Conservation (phyloP, 805 yeast species). For the Saturnispora zaruensis region DNA sequence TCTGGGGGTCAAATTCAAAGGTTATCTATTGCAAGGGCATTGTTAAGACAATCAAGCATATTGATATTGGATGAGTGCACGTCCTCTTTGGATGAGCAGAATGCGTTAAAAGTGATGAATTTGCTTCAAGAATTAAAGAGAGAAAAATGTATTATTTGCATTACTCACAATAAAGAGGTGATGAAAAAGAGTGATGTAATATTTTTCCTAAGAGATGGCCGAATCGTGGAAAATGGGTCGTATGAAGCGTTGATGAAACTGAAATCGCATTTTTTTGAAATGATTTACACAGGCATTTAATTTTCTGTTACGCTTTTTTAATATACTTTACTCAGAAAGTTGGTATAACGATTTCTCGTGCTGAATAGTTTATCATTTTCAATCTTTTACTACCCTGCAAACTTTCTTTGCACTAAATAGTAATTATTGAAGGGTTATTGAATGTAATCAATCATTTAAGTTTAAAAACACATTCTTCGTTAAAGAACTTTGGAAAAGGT, state of each 20-base stretch:
- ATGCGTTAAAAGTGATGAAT: slow-evolving; percentile 40
- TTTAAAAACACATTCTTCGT: background rate
- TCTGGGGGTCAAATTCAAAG: slow-evolving; percentile 94
- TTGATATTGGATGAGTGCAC: slow-evolving; percentile 87
- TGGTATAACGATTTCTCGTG: too few species aligned
- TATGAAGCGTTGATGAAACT: slow-evolving; percentile 12
- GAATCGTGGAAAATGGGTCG: slow-evolving; percentile 37
- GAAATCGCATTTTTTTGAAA: slow-evolving; percentile 11
- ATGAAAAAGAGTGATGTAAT: slow-evolving; percentile 49
- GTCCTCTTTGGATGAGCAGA: slow-evolving; percentile 70
- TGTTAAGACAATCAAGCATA: slow-evolving; percentile 55
- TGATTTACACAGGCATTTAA: slow-evolving; percentile 6
- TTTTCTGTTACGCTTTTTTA: background rate
- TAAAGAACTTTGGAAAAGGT: background rate
- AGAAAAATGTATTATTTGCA: slow-evolving; percentile 40
- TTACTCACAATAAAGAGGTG: slow-evolving; percentile 69
- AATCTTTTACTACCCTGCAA: too few species aligned
- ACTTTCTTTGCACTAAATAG: too few species aligned
- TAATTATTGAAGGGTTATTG: too few species aligned
- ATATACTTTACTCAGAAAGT: too few species aligned
- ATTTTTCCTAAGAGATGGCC: slow-evolving; percentile 42
- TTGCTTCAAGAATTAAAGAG: slow-evolving; percentile 34
- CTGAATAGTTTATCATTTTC: too few species aligned
- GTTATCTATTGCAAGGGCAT: slow-evolving; percentile 73
- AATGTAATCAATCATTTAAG: too few species aligned